phyloP scores from a whole-genome alignment of 2,329 filamentous ascomycete genomes.

The Phaeoacremonium minimum region DNA sequence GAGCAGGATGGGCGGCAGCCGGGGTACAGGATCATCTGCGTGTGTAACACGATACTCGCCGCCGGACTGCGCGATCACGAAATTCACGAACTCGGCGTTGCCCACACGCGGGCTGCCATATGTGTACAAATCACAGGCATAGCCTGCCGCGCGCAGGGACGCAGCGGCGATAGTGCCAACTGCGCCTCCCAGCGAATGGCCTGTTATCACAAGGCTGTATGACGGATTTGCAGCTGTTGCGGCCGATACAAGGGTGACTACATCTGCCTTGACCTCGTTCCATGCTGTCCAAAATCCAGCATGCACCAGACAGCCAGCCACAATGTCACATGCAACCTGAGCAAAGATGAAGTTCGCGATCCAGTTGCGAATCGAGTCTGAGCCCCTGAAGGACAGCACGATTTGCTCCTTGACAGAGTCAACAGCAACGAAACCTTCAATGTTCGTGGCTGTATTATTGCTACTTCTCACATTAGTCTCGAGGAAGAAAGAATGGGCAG shows the following conservation, averaged over 20 bases:
- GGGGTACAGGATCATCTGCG: conserved; percentile 61
- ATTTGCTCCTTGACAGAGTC: conserved; percentile 47
- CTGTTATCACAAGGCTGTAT: conserved; percentile 54
- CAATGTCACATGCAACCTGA: conserved; percentile 26
- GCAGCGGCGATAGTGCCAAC: conserved; percentile 57
- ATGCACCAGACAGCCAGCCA: conserved; percentile 45
- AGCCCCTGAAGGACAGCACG: conserved; percentile 58
- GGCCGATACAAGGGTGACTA: conserved; percentile 35
- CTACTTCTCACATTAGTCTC: no score
- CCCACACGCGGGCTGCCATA: conserved; percentile 66
- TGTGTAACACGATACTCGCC: conserved; percentile 63
- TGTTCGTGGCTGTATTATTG: conserved; percentile 17
- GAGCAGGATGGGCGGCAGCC: conserved; percentile 56
- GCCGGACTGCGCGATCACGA: conserved; percentile 42
- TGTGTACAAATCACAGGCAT: conserved; percentile 54
- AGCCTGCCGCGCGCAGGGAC: conserved; percentile 45
- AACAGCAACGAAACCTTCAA: conserved; percentile 45
- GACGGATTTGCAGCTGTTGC: conserved; percentile 41
- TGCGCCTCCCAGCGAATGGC: conserved; percentile 66
- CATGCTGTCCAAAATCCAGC: conserved; percentile 57
- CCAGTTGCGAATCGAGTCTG: conserved; percentile 55
- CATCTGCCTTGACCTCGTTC: conserved; percentile 41
- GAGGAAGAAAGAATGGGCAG: not conserved
- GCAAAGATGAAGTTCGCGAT: conserved; percentile 48
- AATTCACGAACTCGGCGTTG: conserved; percentile 48